A percentile compares a stretch with the other conserved stretches of the same genome.
These are phyloP conservation scores for Didymella glomerata DNA, from an alignment of 2,329 filamentous ascomycete genomes.

Conservation along the genomic window DNA sequence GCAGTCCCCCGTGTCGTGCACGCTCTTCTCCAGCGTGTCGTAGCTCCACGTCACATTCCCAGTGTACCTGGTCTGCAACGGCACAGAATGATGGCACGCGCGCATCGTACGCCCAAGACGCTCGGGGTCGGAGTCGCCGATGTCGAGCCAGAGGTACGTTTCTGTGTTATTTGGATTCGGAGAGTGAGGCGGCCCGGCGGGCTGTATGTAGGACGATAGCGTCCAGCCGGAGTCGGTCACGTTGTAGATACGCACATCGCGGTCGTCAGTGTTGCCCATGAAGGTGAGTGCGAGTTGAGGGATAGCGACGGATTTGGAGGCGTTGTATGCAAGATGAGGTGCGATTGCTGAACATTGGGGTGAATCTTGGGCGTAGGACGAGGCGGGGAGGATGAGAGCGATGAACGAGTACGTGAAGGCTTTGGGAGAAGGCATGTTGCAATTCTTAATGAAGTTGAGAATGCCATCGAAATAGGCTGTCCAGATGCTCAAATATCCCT, in stretches of 20 bases:
- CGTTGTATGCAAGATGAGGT: slow-evolving; percentile 1
- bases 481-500: neutral
- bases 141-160: slow-evolving; percentile 7
- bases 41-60: slow-evolving; percentile 6
- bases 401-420: neutral
- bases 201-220: slow-evolving; percentile 1
- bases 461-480: neutral
- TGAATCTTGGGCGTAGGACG: slow-evolving; percentile 1
- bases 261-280: neutral
- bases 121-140: neutral
- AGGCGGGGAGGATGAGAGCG: neutral
- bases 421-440: neutral
- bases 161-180: neutral
- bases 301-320: neutral
- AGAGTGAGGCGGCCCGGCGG: neutral
- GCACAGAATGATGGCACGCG: slow-evolving; percentile 8
- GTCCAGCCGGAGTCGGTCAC: neutral
- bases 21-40: slow-evolving; percentile 6
- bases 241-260: neutral
- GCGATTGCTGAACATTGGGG: slow-evolving; percentile 4
- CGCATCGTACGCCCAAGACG: slow-evolving; percentile 1
- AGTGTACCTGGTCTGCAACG: neutral
- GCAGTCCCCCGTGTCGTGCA: slow-evolving; percentile 10
- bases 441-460: neutral
- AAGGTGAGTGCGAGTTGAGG: neutral